A percentile compares a stretch with the other conserved stretches of the same genome.
phyloP scores from a whole-genome alignment of 164 flowering plant species.

The Liriodendron chinense region DNA sequence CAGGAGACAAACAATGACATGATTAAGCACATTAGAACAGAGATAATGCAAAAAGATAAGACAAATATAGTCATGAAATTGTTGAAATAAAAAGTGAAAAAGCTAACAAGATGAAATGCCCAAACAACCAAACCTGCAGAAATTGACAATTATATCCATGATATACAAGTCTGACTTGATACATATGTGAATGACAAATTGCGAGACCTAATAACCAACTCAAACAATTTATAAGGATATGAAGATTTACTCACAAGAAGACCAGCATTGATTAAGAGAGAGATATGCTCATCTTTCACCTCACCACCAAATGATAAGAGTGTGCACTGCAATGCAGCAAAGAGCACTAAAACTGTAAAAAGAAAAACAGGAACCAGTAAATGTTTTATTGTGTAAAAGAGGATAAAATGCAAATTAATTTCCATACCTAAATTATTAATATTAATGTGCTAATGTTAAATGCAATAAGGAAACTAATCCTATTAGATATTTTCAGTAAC shows the following conservation, averaged over 20 bases:
- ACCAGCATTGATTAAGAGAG: constrained; percentile 83
- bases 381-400: constrained; percentile 2
- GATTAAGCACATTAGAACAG: background rate
- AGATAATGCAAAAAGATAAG: background rate
- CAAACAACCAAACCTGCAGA: background rate
- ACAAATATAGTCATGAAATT: background rate
- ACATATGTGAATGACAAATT: background rate
- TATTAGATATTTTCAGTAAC: background rate
- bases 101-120: background rate
- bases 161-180: background rate
- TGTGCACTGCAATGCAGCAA: constrained; percentile 59
- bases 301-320: constrained; percentile 77
- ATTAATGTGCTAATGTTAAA: background rate
- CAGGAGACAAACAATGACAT: background rate
- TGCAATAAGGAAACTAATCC: background rate
- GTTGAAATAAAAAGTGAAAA: background rate
- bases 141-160: background rate
- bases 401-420: constrained; percentile 3
- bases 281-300: constrained; percentile 76
- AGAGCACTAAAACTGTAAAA: constrained; percentile 21
- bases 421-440: background rate
- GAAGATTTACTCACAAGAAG: constrained; percentile 65
- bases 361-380: constrained; percentile 6
- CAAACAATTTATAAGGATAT: background rate
- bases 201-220: background rate